A percentile compares a stretch with the other conserved stretches of the same genome.
phyloP scores from a whole-genome alignment of 208 protist genomes.

The Balamuthia mandrillaris region DNA sequence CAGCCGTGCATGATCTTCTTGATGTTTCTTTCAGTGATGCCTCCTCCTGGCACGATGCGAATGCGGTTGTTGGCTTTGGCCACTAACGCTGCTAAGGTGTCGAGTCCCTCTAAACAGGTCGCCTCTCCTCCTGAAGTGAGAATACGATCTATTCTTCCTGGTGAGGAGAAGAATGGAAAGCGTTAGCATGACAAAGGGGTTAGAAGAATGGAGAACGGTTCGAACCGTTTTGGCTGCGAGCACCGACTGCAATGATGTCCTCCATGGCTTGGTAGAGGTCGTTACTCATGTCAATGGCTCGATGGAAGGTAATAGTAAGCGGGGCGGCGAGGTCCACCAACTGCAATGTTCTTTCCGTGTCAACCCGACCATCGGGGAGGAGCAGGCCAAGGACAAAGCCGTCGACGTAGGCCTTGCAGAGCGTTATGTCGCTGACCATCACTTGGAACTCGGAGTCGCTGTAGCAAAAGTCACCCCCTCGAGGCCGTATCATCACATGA shows the following conservation, averaged over 20 bases:
- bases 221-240: not conserved
- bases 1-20: slow-evolving; percentile 9
- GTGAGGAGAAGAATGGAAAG: too few species aligned
- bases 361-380: slow-evolving; percentile 20
- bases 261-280: slow-evolving; percentile 45
- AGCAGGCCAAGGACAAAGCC: slow-evolving; percentile 61
- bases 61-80: slow-evolving; percentile 6
- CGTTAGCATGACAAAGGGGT: not conserved
- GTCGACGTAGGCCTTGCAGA: slow-evolving; percentile 36
- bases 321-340: slow-evolving; percentile 35
- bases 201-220: not conserved
- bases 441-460: slow-evolving; percentile 48
- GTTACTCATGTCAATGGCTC: slow-evolving; percentile 53
- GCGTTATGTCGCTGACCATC: slow-evolving; percentile 59
- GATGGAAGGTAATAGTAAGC: slow-evolving; percentile 56
- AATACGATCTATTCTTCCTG: slow-evolving; percentile 37
- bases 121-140: slow-evolving; percentile 51
- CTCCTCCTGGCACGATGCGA: slow-evolving; percentile 53
- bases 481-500: slow-evolving; percentile 53
- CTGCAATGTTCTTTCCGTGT: not conserved
- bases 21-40: slow-evolving; percentile 58
- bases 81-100: slow-evolving; percentile 32
- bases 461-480: slow-evolving; percentile 63
- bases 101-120: slow-evolving; percentile 47
- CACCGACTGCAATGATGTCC: not conserved